phyloP scores from a whole-genome alignment of 495 filamentous ascomycete genomes.

The Platismatia glauca region DNA sequence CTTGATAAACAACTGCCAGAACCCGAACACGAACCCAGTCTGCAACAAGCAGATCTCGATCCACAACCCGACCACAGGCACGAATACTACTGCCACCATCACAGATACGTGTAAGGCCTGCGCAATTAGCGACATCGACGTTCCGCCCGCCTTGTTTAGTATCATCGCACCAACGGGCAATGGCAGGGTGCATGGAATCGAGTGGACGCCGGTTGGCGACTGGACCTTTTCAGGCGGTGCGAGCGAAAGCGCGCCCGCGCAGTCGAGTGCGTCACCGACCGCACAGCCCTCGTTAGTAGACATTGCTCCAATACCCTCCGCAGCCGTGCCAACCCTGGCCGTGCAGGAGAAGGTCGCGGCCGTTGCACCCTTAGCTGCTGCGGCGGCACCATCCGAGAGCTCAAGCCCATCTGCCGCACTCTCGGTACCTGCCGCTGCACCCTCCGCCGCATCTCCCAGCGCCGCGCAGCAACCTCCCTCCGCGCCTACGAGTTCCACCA shows the following conservation, averaged over 20 bases:
- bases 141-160: background rate
- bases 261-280: background rate
- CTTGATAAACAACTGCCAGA: background rate
- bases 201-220: constrained; percentile 5
- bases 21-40: background rate
- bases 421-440: background rate
- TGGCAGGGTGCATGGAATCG: background rate
- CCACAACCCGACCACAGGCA: background rate
- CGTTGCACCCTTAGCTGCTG: background rate
- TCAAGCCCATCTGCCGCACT: background rate
- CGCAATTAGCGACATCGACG: background rate
- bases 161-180: background rate
- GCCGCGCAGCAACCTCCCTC: background rate
- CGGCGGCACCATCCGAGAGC: background rate
- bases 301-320: background rate
- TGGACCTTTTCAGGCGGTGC: background rate
- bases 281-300: background rate
- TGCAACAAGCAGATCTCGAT: constrained; percentile 3
- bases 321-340: background rate
- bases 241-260: background rate
- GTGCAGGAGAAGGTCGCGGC: background rate
- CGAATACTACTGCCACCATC: background rate
- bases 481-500: background rate
- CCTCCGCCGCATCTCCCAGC: background rate
- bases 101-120: background rate